Conservation (phyloP, 495 filamentous ascomycete species). For the Hapsidospora chrysogenum region DNA sequence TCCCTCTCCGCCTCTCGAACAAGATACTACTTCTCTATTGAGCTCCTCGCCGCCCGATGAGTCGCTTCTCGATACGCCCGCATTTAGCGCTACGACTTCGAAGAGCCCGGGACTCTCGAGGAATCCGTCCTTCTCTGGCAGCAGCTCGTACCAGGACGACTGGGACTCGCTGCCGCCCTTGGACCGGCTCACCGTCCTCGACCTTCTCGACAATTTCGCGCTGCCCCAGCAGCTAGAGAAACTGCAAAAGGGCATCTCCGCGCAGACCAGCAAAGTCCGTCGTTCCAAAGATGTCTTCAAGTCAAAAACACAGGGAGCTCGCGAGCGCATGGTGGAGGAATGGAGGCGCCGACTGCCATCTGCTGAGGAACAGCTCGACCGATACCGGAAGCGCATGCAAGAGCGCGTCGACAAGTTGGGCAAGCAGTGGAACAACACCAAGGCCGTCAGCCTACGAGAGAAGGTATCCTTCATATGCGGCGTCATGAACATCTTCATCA, state of each 20-base stretch:
- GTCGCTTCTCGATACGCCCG: conserved; percentile 23
- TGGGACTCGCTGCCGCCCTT: conserved; percentile 74
- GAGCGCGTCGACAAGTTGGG: conserved; percentile 73
- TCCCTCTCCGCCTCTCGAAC: conserved; percentile 34
- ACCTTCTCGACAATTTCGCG: conserved; percentile 85
- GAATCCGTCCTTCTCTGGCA: conserved; percentile 57
- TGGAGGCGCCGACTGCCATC: conserved; percentile 69
- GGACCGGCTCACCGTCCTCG: conserved; percentile 83
- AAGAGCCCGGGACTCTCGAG: conserved; percentile 45
- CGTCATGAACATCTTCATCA: conserved; percentile 92
- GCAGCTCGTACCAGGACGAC: conserved; percentile 69
- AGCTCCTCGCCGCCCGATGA: conserved; percentile 21
- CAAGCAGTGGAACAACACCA: conserved; percentile 73
- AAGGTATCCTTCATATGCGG: conserved; percentile 93
- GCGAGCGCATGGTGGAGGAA: conserved; percentile 70
- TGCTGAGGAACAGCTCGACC: conserved; percentile 81
- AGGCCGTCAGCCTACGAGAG: conserved; percentile 74
- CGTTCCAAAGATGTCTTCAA: conserved; percentile 61
- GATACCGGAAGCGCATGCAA: conserved; percentile 76
- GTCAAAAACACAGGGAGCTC: conserved; percentile 25
- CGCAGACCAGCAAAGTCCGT: conserved; percentile 73
- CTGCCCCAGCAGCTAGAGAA: conserved; percentile 78
- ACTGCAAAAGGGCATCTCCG: conserved; percentile 58
- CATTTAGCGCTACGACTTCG: conserved; percentile 22
- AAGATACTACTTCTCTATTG: conserved; percentile 6